Evolutionary conservation across 2,329 filamentous ascomycete species (phyloP).

Genomic region (Pyricularia grisea): DNA sequence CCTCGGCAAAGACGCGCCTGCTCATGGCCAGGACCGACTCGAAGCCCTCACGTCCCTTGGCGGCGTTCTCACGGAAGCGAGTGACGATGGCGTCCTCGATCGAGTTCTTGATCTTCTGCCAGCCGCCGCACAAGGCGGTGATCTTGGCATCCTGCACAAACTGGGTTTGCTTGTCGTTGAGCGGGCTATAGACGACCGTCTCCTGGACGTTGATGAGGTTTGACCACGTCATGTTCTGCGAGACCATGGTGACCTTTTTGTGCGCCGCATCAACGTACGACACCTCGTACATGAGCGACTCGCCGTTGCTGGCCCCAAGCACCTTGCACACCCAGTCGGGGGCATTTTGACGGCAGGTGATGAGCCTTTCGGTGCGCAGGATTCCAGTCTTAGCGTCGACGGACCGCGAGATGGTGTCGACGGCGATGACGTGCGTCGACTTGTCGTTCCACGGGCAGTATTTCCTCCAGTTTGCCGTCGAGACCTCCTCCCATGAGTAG

Average conservation of each 20-base stretch:
- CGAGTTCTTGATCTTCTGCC: slow-evolving; percentile 93
- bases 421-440: slow-evolving; percentile 90
- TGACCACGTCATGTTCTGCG: slow-evolving; percentile 85
- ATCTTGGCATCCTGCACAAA: slow-evolving; percentile 89
- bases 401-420: slow-evolving; percentile 76
- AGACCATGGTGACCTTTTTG: slow-evolving; percentile 93
- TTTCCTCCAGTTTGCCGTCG: slow-evolving; percentile 95
- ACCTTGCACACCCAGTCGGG: slow-evolving; percentile 75
- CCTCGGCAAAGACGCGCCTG: slow-evolving; percentile 81
- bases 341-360: slow-evolving; percentile 52
- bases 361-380: slow-evolving; percentile 52
- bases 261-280: slow-evolving; percentile 80
- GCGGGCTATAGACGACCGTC: slow-evolving; percentile 76
- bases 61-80: slow-evolving; percentile 84
- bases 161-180: slow-evolving; percentile 52
- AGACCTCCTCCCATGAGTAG: slow-evolving; percentile 98
- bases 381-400: slow-evolving; percentile 49
- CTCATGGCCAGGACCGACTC: slow-evolving; percentile 93
- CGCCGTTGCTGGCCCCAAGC: slow-evolving; percentile 60
- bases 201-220: slow-evolving; percentile 89
- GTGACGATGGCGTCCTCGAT: slow-evolving; percentile 87
- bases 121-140: slow-evolving; percentile 88
- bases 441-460: slow-evolving; percentile 99
- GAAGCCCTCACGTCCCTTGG: slow-evolving; percentile 86
- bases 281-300: slow-evolving; percentile 86